These are phyloP conservation scores for Petunia secreta DNA, from an alignment of 257 asterid species.

Conservation along the genomic window DNA sequence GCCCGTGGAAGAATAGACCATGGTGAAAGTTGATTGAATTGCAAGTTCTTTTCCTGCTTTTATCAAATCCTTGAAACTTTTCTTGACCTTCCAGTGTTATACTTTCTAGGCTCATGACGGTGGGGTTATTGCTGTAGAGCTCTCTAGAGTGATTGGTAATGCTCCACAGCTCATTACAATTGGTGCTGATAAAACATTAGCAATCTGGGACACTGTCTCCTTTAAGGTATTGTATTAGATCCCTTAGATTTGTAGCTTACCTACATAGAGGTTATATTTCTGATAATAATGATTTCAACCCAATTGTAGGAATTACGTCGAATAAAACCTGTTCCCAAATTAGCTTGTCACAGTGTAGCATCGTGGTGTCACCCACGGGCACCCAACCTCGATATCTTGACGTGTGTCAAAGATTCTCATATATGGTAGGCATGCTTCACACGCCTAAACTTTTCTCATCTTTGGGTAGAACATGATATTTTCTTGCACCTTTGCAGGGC, in stretches of 20 bases:
- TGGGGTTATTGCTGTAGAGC: constrained; percentile 95
- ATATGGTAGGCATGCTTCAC: constrained; percentile 64
- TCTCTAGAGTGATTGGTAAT: constrained; percentile 88
- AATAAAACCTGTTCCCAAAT: constrained; percentile 90
- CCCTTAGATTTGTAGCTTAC: constrained; percentile 15
- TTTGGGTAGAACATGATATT: constrained; percentile 33
- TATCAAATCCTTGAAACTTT: constrained; percentile 1
- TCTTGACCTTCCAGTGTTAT: constrained; percentile 26
- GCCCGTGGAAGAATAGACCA: neutral
- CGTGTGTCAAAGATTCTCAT: constrained; percentile 98
- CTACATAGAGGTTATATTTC: neutral
- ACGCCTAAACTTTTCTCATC: constrained; percentile 20
- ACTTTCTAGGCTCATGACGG: constrained; percentile 91
- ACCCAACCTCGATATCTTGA: constrained; percentile 95
- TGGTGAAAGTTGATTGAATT: constrained; percentile 21
- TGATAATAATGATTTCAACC: constrained; percentile 16
- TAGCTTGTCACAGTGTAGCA: constrained; percentile 98
- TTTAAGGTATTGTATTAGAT: constrained; percentile 66
- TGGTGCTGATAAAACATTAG: constrained; percentile 95
- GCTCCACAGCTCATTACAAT: constrained; percentile 97
- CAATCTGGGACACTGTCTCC: constrained; percentile 96
- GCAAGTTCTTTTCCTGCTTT: constrained; percentile 9
- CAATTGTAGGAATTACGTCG: constrained; percentile 81
- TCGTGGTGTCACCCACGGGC: constrained; percentile 99
- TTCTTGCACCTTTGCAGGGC: constrained; percentile 72